These are phyloP conservation scores for Puccinia brachypodii DNA, from an alignment of 1,284 basidiomycete species.

Conservation along the genomic window DNA sequence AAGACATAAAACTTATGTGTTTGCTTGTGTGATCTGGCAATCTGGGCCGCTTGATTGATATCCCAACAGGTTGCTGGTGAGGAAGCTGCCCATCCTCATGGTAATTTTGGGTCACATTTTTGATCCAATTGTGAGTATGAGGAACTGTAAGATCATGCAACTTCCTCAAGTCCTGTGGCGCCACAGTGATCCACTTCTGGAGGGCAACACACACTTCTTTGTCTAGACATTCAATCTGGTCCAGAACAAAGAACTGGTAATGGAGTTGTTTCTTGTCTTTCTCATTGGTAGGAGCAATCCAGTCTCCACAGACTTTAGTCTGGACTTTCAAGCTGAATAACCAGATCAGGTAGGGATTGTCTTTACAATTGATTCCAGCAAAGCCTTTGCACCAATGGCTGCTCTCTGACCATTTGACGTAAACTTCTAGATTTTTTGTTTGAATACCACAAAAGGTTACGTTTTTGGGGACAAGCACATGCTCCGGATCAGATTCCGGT, in stretches of 20 bases:
- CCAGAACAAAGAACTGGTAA: background rate
- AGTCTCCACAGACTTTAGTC: background rate
- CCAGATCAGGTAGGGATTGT: background rate
- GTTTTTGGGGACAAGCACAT: background rate
- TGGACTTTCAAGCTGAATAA: background rate
- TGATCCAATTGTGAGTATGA: background rate
- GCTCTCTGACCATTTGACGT: background rate
- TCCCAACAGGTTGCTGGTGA: background rate
- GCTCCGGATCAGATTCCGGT: background rate
- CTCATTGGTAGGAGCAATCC: background rate
- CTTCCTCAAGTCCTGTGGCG: background rate
- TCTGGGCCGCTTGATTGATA: background rate
- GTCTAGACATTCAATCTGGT: background rate
- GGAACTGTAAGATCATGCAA: background rate
- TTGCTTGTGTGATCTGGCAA: background rate
- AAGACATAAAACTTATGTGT: background rate
- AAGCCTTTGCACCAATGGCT: background rate
- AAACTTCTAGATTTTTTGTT: background rate
- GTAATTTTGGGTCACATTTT: background rate
- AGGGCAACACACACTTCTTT: background rate
- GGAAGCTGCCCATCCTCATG: background rate
- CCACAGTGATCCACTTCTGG: background rate
- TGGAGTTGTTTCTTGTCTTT: background rate
- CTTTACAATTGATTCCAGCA: no score
- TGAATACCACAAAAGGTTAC: background rate